Conservation (phyloP, 768 basidiomycete genomes). For the Mycena alexandri region DNA sequence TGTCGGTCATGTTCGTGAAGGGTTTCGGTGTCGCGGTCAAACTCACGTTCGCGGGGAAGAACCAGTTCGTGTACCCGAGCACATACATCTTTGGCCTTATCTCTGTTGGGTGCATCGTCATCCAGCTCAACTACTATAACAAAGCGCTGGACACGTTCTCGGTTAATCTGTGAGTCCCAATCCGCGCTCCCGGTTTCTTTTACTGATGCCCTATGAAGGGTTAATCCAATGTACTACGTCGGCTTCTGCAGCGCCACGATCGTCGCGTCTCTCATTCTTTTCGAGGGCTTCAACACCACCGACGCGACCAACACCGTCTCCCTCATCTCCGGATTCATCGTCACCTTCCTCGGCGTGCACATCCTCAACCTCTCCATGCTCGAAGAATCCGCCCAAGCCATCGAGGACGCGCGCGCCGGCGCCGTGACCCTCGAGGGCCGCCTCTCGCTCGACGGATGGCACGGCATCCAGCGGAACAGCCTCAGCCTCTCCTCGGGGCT, state of each 20-base stretch:
- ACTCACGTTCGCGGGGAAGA: constrained; percentile 91
- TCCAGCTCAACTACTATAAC: constrained; percentile 98
- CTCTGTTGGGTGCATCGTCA: constrained; percentile 84
- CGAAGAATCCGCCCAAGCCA: constrained; percentile 44
- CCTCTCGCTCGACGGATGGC: constrained; percentile 84
- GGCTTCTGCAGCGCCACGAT: constrained; percentile 95
- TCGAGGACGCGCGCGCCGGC: constrained; percentile 54
- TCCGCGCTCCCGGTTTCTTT: constrained; percentile 11
- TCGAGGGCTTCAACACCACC: constrained; percentile 96
- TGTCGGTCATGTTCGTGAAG: constrained; percentile 98
- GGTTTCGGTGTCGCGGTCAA: constrained; percentile 98
- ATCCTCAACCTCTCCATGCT: constrained; percentile 36
- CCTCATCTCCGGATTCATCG: constrained; percentile 55
- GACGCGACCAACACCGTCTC: constrained; percentile 86
- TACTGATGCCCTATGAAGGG: constrained; percentile 49
- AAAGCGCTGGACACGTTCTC: constrained; percentile 97
- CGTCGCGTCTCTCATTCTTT: constrained; percentile 93
- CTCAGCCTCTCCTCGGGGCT: constrained; percentile 3
- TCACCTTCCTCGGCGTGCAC: constrained; percentile 45
- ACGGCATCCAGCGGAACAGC: constrained; percentile 51
- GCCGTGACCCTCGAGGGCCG: constrained; percentile 55
- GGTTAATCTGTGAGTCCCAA: constrained; percentile 89
- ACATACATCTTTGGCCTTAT: constrained; percentile 95
- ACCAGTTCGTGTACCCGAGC: constrained; percentile 93
- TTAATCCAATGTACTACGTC: constrained; percentile 98